Evolutionary conservation across 225 moss, liverwort and hornwort genomes (phyloP).

Genomic region (Pleurozium schreberi): DNA sequence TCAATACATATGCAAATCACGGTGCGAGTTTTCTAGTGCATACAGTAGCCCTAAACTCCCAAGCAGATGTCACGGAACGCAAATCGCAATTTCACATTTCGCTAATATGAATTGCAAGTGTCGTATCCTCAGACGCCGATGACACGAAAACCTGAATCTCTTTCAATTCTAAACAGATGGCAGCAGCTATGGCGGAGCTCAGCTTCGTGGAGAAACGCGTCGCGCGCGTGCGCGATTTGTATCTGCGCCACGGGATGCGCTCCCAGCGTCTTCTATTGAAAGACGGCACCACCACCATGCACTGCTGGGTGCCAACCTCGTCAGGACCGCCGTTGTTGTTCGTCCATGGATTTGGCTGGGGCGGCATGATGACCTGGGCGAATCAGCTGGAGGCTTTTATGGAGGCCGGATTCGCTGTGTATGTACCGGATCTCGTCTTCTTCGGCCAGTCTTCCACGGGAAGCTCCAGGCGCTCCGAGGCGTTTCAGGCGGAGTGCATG

Average conservation of each 20-base stretch:
- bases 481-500: constrained; percentile 54
- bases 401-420: constrained; percentile 22
- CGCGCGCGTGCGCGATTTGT: neutral
- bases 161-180: neutral
- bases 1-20: neutral
- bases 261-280: constrained; percentile 12
- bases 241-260: constrained; percentile 8
- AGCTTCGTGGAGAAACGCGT: neutral
- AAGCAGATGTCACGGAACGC: neutral
- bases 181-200: neutral
- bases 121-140: neutral
- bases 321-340: constrained; percentile 12
- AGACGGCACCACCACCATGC: constrained; percentile 24
- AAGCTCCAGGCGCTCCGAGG: neutral
- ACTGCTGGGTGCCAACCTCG: constrained; percentile 32
- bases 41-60: neutral
- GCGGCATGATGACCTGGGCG: constrained; percentile 34
- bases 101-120: neutral
- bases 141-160: neutral
- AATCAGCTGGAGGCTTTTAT: constrained; percentile 21
- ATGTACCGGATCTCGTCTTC: constrained; percentile 52
- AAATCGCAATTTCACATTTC: neutral
- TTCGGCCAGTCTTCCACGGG: constrained; percentile 35
- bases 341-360: constrained; percentile 41
- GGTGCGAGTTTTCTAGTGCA: neutral